Base-by-base conservation (phyloP, 805 yeast species). In the Starmera caribaea region DNA sequence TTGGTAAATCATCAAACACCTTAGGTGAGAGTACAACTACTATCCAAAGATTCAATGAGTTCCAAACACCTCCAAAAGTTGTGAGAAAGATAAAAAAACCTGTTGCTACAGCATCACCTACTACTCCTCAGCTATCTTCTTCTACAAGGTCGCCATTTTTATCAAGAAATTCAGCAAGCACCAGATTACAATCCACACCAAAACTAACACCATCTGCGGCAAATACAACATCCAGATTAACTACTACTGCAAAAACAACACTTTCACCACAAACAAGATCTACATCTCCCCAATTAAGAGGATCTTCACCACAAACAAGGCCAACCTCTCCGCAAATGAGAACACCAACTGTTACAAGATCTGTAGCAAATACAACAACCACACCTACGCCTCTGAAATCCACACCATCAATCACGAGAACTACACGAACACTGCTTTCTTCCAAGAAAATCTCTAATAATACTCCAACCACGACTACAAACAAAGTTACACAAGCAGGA, bases 161-260 rank as follows among this genome's bases (percentile, higher is more conserved):
- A 10, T 12, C 41, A 43, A 33, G 30, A n/a, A 14, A 47, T 1
- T n/a, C 41, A 1, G 48, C 49, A 36, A 17, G 28, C 4, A 9
- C 35, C 3, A 33, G 35, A 11, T 16, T 33, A 7, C 27, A 33
- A 13, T 33, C 35, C 4, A 33, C 35, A 1, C 35, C 35, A 17
- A 50, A 49, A 41, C 36, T 48, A 44, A 51, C 57, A 16, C 54
- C 55, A 14, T 42, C 49, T 6, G 47, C 40, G 27, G 32, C 51
- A n/a, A 17, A 43, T 43, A 16, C 40, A 28, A 10, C 48, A 1
- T 13, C 40, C 1, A 49, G 50, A 35, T 40, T 55, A 1, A 47
- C 44, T 27, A 16, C 51, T 13, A 47, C 54, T 7, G 55, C 55
- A 16, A 42, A 51, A 15, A 47, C 54, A 16, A 34, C 41, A 30